Evolutionary conservation across 345 rosid species (phyloP), one percentile per base, ranked within the genome.

Genomic region (Lepidium africanum): DNA sequence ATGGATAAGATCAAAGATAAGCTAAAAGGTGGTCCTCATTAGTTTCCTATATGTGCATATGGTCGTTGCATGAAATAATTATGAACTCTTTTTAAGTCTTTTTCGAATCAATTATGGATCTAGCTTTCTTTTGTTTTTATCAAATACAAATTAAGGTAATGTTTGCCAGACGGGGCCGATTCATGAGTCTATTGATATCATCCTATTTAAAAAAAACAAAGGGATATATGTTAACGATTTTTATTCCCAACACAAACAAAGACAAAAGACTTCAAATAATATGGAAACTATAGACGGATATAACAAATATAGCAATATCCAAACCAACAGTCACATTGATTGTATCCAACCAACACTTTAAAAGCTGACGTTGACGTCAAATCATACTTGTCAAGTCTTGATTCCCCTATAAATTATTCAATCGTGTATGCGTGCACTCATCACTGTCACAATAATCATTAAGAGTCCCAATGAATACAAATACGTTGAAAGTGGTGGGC

Each of bases 1-100:
- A 57, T 84, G 76, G 91, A 85, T 15, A 85, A 87, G 77, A 87
- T 89, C 77, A 84, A 80, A 67, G 96, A 87, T 27, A 83, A 74
- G 61, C 77, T 87, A 41, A 87, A 86, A 6, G 85, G 89, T 27
- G 49, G 27, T 65, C 77, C 64, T 37, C 42, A 66, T 13, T 58
- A 50, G 66, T 9, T 33, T 23, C 12, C n/a, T 40, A 40, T 10
- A 10, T 61, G 39, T 36, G 33, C 33, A 16, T 51, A 33, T 47
- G 58, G 10, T 58, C 33, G 21, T 35, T 65, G 33, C 30, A 9
- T 48, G 67, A 15, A 40, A 50, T 36, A 16, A 16, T 14, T 46
- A 35, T 45, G 16, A 27, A n/a, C 30, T 19, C 14, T 42, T 17
- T 27, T 30, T 1, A 30, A 30, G 33, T 5, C 21, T 7, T 49